Evolutionary conservation across 225 moss, liverwort and hornwort species (phyloP).

Genomic region (Pseudoscleropodium purum): DNA sequence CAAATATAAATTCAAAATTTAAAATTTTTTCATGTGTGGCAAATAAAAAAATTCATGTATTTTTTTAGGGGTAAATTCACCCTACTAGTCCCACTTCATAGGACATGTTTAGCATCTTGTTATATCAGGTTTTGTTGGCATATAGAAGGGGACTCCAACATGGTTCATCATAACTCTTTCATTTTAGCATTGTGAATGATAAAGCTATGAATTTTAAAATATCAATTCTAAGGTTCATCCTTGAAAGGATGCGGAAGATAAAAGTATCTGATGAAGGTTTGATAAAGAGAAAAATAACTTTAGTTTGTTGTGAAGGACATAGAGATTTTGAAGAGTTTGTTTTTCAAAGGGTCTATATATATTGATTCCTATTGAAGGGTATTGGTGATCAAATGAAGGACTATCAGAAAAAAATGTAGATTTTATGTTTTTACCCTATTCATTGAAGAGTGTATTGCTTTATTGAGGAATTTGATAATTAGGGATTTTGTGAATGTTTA

Average conservation of each 20-base stretch:
- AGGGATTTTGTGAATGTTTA: too few species aligned
- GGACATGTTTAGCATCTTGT: too few species aligned
- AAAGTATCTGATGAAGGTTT: neutral
- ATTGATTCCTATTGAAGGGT: accelerated
- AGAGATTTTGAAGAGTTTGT: neutral
- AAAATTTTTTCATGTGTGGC: too few species aligned
- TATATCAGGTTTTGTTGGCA: neutral
- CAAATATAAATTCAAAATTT: too few species aligned
- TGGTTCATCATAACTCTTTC: neutral
- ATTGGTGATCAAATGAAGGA: neutral
- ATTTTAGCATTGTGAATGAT: too few species aligned
- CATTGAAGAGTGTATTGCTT: neutral
- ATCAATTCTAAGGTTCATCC: accelerated
- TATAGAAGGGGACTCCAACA: accelerated
- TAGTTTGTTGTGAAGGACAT: accelerated
- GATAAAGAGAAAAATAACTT: neutral
- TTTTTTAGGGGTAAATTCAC: too few species aligned
- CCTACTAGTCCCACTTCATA: too few species aligned
- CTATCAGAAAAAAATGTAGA: too few species aligned
- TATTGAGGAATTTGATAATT: neutral
- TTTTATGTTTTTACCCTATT: too few species aligned
- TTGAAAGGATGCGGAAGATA: accelerated
- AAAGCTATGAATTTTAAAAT: neutral
- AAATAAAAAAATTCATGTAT: too few species aligned
- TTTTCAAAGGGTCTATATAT: neutral